Base-by-base conservation (phyloP, 2,329 filamentous ascomycete genomes). In the Calonectria henricotiae region DNA sequence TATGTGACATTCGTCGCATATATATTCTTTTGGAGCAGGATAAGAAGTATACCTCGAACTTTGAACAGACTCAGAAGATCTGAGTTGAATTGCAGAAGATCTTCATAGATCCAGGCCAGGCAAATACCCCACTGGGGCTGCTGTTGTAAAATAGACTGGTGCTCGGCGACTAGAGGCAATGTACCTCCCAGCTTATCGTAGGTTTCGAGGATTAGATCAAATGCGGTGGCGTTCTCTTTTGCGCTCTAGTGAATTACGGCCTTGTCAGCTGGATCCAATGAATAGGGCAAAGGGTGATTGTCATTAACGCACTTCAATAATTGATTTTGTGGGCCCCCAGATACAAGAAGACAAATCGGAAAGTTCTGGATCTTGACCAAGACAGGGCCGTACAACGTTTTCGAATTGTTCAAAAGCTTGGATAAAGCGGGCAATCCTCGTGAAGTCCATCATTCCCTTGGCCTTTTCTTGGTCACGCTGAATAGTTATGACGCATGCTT, bases 401-500 rank as follows among this genome's bases (percentile, higher is more conserved):
- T 69, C 67, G 30, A 69, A 65, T 35, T 65, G 37, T 3, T 35
- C 17, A 9, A 69, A 27, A 0, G 54, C 55, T 1, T 47, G 6
- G 3, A 69, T 32, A 17, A 62, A 62, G 4, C 4, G 23, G 6
- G 2, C 2, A 23, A 65, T 39, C 5, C 67, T 35, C 4, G 23
- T 65, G 25, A 69, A 55, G 25, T 69, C 54, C 23, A 69, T 49
- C 62, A 65, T 65, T 2, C 32, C 39, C 20, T 62, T 69, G 25
- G 23, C 6, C 20, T 62, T 54, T 27, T 69, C 67, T 27, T 65
- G 67, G 4, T 65, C 62, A 12, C 35, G 20, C 15, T 69, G 67
- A 25, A 69, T 69, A 8, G 20, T 17, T 5, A 66, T 11, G 25
- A 69, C 13, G 6, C 30, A 47, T 17, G n/a, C 17, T 12, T 65